Evolutionary conservation across 192 early-diverging fungal genomes (phyloP).

Genomic region (Geranomyces michiganensis): DNA sequence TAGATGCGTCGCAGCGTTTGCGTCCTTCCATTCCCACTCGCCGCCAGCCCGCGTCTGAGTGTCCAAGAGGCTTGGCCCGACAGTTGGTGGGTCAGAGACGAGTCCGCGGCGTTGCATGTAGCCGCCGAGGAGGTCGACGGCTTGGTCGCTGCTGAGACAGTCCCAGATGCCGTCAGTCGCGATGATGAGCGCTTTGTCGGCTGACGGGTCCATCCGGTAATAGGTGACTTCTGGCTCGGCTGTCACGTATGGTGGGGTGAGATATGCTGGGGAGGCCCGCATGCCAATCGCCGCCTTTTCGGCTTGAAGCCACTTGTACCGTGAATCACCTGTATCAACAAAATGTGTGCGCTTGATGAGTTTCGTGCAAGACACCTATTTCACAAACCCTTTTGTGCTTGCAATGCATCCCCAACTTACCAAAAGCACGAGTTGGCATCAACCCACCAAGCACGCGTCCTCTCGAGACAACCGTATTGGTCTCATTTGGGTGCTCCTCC

Average conservation of each 20-base stretch:
- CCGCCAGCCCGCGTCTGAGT: slow-evolving; percentile 14
- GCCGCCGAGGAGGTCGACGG: slow-evolving; percentile 39
- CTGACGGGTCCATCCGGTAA: slow-evolving; percentile 34
- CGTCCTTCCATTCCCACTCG: slow-evolving; percentile 33
- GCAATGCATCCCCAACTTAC: slow-evolving; percentile 21
- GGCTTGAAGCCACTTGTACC: slow-evolving; percentile 50
- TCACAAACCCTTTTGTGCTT: neutral
- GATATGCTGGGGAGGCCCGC: slow-evolving; percentile 30
- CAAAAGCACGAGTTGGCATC: slow-evolving; percentile 59
- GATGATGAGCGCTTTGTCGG: slow-evolving; percentile 50
- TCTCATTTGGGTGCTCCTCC: slow-evolving; percentile 58
- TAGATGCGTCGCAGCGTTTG: slow-evolving; percentile 51
- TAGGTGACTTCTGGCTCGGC: slow-evolving; percentile 51
- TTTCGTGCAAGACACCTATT: neutral
- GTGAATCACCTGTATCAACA: slow-evolving; percentile 40
- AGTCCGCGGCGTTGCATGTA: slow-evolving; percentile 35
- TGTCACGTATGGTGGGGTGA: slow-evolving; percentile 56
- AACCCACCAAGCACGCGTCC: slow-evolving; percentile 56
- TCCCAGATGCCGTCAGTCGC: slow-evolving; percentile 58
- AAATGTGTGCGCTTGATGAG: neutral
- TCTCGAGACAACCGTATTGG: slow-evolving; percentile 45
- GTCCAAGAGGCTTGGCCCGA: slow-evolving; percentile 15
- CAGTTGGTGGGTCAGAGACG: slow-evolving; percentile 25
- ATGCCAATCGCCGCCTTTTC: slow-evolving; percentile 35
- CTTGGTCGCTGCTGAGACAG: slow-evolving; percentile 36